These are phyloP conservation scores for Pisolithus tinctorius DNA, from an alignment of 768 basidiomycete genomes.

Conservation along the genomic window DNA sequence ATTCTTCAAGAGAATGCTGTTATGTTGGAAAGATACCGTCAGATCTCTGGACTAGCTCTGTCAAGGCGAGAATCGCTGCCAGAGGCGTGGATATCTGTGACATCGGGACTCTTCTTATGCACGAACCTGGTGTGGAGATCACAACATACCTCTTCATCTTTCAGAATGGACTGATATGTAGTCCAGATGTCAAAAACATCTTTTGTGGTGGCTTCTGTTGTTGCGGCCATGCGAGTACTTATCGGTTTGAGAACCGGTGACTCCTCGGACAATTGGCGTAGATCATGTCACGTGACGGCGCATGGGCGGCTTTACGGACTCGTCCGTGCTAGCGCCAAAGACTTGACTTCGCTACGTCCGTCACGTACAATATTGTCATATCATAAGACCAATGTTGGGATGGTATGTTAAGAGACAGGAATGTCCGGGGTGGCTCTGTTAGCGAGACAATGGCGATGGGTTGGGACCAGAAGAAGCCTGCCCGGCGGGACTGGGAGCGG, in stretches of 20 bases:
- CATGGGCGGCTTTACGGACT: neutral
- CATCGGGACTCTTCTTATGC: neutral
- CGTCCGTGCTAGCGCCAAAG: neutral
- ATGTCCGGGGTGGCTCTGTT: neutral
- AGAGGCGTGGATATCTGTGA: slow-evolving; percentile 70
- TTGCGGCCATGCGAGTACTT: neutral
- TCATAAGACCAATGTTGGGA: no score
- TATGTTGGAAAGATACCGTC: slow-evolving; percentile 45
- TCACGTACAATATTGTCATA: neutral
- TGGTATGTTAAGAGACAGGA: neutral
- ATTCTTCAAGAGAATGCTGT: neutral
- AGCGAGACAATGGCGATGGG: neutral
- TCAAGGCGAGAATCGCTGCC: slow-evolving; percentile 82
- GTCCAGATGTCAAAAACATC: slow-evolving; percentile 38
- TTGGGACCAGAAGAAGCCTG: neutral
- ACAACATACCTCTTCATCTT: slow-evolving; percentile 55
- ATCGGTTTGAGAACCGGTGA: neutral
- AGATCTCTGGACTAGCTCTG: slow-evolving; percentile 74
- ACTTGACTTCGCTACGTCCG: neutral
- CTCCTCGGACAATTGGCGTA: neutral
- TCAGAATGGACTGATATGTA: slow-evolving; percentile 55
- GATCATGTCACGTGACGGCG: slow-evolving; percentile 15
- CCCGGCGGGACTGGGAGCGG: neutral
- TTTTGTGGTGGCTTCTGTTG: neutral
- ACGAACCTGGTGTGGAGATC: neutral